These are phyloP conservation scores for Ophiocordyceps camponoti-saundersi DNA, from an alignment of 2,329 filamentous ascomycete genomes.

Conservation along the genomic window DNA sequence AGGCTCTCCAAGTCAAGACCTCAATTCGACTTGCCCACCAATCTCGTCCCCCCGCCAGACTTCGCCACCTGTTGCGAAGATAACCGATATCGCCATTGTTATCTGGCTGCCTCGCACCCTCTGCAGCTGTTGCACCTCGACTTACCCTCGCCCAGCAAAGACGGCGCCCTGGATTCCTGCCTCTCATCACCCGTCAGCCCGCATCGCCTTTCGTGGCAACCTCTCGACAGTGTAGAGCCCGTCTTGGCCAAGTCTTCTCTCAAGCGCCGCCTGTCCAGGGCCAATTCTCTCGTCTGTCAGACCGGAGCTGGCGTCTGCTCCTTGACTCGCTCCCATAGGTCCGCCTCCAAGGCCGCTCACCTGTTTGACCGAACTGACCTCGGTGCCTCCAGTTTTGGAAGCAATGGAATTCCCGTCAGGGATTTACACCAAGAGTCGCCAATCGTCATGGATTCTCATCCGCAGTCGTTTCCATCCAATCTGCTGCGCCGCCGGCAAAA, in stretches of 20 bases:
- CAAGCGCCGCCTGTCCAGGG: neutral
- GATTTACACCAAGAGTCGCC: neutral
- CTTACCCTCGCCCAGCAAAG: neutral
- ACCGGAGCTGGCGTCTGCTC: slow-evolving; percentile 1
- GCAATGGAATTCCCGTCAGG: neutral
- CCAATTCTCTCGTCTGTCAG: slow-evolving; percentile 2
- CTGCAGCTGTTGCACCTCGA: neutral
- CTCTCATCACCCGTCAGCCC: neutral
- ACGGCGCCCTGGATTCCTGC: neutral
- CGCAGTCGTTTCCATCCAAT: neutral
- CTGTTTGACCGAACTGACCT: neutral
- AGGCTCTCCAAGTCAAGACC: slow-evolving; percentile 34
- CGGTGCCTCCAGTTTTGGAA: neutral
- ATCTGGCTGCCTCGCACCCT: slow-evolving; percentile 11
- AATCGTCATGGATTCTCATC: neutral
- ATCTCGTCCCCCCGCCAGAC: slow-evolving; percentile 14
- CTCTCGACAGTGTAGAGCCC: neutral
- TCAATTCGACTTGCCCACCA: slow-evolving; percentile 16
- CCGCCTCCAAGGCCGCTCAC: neutral
- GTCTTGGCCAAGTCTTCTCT: neutral
- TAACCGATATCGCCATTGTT: slow-evolving; percentile 14
- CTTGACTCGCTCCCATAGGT: slow-evolving; percentile 4
- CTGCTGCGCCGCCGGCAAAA: neutral
- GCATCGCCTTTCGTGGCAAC: neutral
- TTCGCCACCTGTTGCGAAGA: slow-evolving; percentile 2